Evolutionary conservation across 768 basidiomycete genomes (phyloP), one percentile per base, ranked within the genome.

Genomic region (Boletus pseudo-olivaceus): DNA sequence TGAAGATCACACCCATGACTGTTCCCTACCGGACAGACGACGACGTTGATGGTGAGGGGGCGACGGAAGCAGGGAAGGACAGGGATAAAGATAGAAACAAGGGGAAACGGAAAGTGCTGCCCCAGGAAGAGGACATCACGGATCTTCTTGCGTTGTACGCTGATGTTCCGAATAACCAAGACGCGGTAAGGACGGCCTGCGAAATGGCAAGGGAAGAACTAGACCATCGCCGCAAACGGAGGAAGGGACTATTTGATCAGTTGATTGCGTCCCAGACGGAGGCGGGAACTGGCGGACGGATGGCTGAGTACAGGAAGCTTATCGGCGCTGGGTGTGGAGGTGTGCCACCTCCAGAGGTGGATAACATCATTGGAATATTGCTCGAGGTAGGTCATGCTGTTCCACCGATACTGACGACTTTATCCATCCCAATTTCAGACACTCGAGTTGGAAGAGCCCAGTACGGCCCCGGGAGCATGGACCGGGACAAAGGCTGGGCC

Each of bases 291-390:
- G 85, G 88, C 30, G 91, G 90, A 38, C 79, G 86, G 57, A 95
- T 98, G 85, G 78, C 81, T 5, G 89, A 95, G 60, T 99, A 98
- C 69, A 77, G 94, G 61, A 78, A 87, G 57, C 71, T 99, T 48
- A 94, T 99, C 62, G 87, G 88, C 32, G 86, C 92, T 15, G 94
- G 92, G 0, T 96, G 92, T 73, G 93, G 93, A 23, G 89, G 91
- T 0, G 81, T 94, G 30, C 82, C 87, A 3, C 83, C 88, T 2
- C 77, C 83, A n/a, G 94, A 98, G 57, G 89, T 98, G 35, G 95
- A 98, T 63, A 82, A 82, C 55, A 86, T 94, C 5, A 77, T 97
- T 55, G 84, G 83, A 26, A 88, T 90, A 78, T 73, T 98, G 39
- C 77, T 94, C 17, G 92, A 96, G 82, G 90, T 89, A 58, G 48